Base-by-base conservation (phyloP, 306 rosid species). In the Prunus fruticosa region DNA sequence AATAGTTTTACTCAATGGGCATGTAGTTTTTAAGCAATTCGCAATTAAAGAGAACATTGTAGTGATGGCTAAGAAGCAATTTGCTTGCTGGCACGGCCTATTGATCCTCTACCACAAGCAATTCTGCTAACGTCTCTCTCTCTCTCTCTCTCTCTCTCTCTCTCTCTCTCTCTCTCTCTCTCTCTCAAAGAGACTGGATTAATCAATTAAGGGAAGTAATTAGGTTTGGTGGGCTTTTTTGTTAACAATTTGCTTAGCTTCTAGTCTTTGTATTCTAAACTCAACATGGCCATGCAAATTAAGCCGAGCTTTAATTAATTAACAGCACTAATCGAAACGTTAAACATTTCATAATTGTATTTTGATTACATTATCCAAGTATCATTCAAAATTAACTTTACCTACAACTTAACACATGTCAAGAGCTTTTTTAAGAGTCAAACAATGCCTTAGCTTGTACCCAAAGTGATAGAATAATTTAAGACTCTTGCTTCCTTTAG, bases 381-480 rank as follows among this genome's bases (percentile, higher is more conserved):
- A n/a, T n/a, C n/a, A n/a, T n/a, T n/a, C 61, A 54, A 54, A 54
- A 13, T 20, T 4, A 6, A 51, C 3, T 51, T 3, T 56, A 7
- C 9, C 2, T 0, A 1, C 43, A 38, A 0, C 2, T 0, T 2
- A 38, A 38, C 2, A 34, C 8, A 8, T 34, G 8, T 5, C 0
- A 34, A 34, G 8, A 34, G 0, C 41, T 34, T 54, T 10, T 9
- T 8, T 54, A 2, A 8, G 3, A n/a, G 60, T 54, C 13, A 54
- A 54, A 54, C 60, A 8, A 8, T 53, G 23, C 5, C 1, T 34
- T n/a, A n/a, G n/a, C n/a, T n/a, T 34, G 41, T 34, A 34, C 41
- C 8, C 41, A 54, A 54, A 54, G 27, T n/a, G 27, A 51, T 51
- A 16, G 8, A 54, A 8, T 54, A 9, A 14, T 34, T 54, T 3